phyloP scores from a whole-genome alignment of 2,329 filamentous ascomycete genomes.

The Trichophyton equinum region DNA sequence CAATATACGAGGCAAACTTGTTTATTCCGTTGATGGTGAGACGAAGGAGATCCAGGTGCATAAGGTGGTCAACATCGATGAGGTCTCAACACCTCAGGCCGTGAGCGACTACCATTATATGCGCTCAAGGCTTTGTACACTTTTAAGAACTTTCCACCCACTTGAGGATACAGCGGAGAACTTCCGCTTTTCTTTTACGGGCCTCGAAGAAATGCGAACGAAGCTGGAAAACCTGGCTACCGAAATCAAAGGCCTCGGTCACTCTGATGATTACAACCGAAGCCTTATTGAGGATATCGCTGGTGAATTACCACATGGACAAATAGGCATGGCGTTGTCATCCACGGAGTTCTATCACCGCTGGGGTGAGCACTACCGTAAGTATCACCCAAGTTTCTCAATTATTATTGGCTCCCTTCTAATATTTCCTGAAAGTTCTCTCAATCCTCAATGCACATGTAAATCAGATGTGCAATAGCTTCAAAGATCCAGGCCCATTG shows the following conservation, averaged over 20 bases:
- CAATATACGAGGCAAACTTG: conserved; percentile 19
- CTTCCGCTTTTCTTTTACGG: conserved; percentile 5
- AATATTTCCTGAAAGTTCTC: conserved; percentile 26
- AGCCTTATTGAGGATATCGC: conserved; percentile 39
- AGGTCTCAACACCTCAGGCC: conserved; percentile 1
- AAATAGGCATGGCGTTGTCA: conserved; percentile 40
- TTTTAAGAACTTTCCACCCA: conserved; percentile 37
- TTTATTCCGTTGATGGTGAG: conserved; percentile 12
- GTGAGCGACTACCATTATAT: conserved; percentile 40
- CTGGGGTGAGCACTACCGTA: conserved; percentile 47
- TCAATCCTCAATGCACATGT: conserved; percentile 45
- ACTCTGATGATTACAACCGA: conserved; percentile 30
- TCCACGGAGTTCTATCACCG: conserved; percentile 28
- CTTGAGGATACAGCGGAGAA: conserved; percentile 30
- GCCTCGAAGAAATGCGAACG: conserved; percentile 7
- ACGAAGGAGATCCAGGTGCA: conserved; percentile 4
- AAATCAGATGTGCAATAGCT: conserved; percentile 48
- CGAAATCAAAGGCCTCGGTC: conserved; percentile 25
- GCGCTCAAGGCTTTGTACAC: conserved; percentile 39
- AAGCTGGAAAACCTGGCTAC: conserved; percentile 24
- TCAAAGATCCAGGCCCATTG: conserved; percentile 49
- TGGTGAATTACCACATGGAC: conserved; percentile 35
- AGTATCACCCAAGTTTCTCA: not conserved
- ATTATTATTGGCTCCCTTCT: not conserved
- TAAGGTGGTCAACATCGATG: not conserved